These are phyloP conservation scores for Starmerella bacillaris DNA, from an alignment of 805 yeast species.

Conservation along the genomic window DNA sequence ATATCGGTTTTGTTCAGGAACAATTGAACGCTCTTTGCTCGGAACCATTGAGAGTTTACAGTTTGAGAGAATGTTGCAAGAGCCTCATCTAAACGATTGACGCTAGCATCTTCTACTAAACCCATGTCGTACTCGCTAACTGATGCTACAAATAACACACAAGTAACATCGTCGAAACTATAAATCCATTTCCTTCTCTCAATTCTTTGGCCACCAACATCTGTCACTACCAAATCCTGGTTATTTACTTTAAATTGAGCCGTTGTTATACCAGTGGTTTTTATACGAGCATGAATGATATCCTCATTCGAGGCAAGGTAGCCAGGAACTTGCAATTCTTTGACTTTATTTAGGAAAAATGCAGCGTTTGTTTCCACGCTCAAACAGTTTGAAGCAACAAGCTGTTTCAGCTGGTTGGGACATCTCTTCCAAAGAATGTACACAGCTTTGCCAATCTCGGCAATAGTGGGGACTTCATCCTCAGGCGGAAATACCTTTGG, in stretches of 20 bases:
- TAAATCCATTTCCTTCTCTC: constrained; percentile 97
- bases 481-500: not conserved
- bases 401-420: constrained; percentile 30
- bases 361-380: constrained; percentile 72
- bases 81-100: constrained; percentile 82
- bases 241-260: constrained; percentile 51
- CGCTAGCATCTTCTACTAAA: constrained; percentile 74
- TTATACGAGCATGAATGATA: constrained; percentile 75
- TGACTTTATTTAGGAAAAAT: constrained; percentile 62
- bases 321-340: constrained; percentile 40
- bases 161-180: constrained; percentile 79
- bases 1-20: constrained; percentile 80
- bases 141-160: constrained; percentile 74
- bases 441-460: constrained; percentile 49
- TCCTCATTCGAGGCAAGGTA: constrained; percentile 67
- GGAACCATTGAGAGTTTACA: constrained; percentile 73
- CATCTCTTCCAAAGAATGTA: constrained; percentile 39
- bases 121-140: constrained; percentile 84
- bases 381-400: constrained; percentile 40
- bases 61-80: constrained; percentile 65
- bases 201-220: constrained; percentile 95
- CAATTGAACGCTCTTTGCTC: constrained; percentile 68
- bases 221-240: constrained; percentile 56
- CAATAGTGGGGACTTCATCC: not conserved
- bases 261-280: constrained; percentile 90